A percentile compares a stretch with the other conserved stretches of the same genome.
Evolutionary conservation across 2,329 filamentous ascomycete genomes (phyloP).

Genomic region (Cryphonectria naterciae): DNA sequence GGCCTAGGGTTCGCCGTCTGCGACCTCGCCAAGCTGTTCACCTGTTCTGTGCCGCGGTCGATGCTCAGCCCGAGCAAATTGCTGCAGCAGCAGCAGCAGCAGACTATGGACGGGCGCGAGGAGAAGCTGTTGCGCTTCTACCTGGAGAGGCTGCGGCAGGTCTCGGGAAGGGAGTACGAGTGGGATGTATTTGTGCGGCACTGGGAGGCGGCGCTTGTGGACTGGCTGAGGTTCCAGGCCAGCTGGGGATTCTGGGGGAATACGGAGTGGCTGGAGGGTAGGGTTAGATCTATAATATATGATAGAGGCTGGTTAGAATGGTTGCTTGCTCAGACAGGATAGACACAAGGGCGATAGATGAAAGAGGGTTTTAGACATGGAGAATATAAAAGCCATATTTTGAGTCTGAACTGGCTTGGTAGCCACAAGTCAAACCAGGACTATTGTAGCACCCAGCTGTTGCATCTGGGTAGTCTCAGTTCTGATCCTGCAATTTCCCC

Average conservation of each 20-base stretch:
- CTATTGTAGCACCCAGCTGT: no score
- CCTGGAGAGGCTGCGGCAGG: constrained; percentile 40
- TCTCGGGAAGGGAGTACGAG: constrained; percentile 47
- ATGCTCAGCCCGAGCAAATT: constrained; percentile 47
- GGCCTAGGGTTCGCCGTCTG: constrained; percentile 67
- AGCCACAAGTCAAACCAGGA: not conserved
- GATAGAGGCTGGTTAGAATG: constrained; percentile 43
- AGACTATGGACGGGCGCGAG: constrained; percentile 58
- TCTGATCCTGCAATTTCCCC: no score
- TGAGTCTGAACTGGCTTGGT: not conserved
- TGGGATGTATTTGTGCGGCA: constrained; percentile 61
- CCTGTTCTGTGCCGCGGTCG: constrained; percentile 62
- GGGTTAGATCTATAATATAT: constrained; percentile 53
- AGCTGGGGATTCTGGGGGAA: constrained; percentile 67
- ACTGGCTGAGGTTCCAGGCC: constrained; percentile 67
- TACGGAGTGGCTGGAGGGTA: constrained; percentile 59
- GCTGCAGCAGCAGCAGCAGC: constrained; percentile 42
- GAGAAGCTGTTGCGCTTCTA: constrained; percentile 56
- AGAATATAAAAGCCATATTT: not conserved
- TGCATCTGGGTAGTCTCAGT: no score
- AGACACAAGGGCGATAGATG: not conserved
- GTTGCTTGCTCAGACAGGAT: not conserved
- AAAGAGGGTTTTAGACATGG: not conserved
- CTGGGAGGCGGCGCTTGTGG: constrained; percentile 69
- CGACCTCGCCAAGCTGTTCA: constrained; percentile 70